Base-by-base conservation (phyloP, 2,329 filamentous ascomycete genomes). In the Acrocalymma vagum region DNA sequence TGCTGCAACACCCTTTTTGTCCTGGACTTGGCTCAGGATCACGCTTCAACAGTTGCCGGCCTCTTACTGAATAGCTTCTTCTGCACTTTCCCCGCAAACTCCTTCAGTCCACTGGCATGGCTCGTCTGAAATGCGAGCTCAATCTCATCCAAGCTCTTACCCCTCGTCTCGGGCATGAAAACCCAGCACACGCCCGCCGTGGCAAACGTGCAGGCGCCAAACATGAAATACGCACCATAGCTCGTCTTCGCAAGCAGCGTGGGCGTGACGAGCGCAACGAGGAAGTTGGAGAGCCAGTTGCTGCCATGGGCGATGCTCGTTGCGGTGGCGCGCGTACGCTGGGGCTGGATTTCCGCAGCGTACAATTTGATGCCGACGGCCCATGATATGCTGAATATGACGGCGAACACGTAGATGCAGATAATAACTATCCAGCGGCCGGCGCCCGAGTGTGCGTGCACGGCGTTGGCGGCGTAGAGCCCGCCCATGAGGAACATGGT, bases 261-360 rank as follows among this genome's bases (percentile, higher is more conserved):
- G 9, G 76, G 67, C 0, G 77, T 77, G 2, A 77, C 78, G 23
- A 69, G 48, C 2, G 63, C 64, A 5, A 68, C 65, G 13, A 68
- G 34, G 31, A 49, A 66, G 38, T 66, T 69, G 9, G 50, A 49
- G 15, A 67, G 51, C 59, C 58, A 53, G 13, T 51, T 56, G 4
- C 44, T 35, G 3, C 78, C 76, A 51, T 79, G 72, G 0, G 77
- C 78, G 4, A 54, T 29, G 11, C 42, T 43, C 1, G 28, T 51
- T 4, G 79, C 81, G 0, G 76, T 74, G 1, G 80, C 81, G 5
- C 82, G 71, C 0, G 79, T 83, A 25, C 75, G 67, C 3, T 73
- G 70, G 0, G 80, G 79, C 48, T 84, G 81, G 24, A 84, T 83
- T 62, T 85, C 82, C 7, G 75, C 73, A 1, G 77, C 74, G 42